Evolutionary conservation across 1,284 basidiomycete genomes (phyloP), one percentile per base, ranked within the genome.

Genomic region (Puccinia novopanici): DNA sequence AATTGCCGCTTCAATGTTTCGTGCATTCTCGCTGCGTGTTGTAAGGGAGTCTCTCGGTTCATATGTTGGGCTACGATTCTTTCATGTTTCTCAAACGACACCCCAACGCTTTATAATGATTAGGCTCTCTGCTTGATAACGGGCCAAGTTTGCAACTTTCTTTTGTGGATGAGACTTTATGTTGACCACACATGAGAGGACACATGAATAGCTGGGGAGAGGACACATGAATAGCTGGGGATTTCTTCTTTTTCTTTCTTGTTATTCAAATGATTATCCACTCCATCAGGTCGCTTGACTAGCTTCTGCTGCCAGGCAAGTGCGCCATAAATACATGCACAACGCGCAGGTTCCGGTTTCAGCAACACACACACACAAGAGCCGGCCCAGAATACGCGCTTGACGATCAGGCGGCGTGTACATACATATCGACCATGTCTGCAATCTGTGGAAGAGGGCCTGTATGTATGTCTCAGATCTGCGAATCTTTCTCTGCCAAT

Each of bases 321-420:
- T 19, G 10, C 50, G 30, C 57, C 57, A 34, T n/a, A n/a, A n/a
- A 61, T 61, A 9, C 34, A 61, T 34, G 34, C 57, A 61, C 57
- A 61, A 30, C n/a, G 27, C 27, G 34, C 57, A 45, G 45, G 45
- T 15, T 45, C 8, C n/a, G 4, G 57, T 37, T 61, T 61, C 57
- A 61, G 10, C 30, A 30, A 30, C 57, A 34, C 24, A 34, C n/a
- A n/a, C n/a, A n/a, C n/a, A n/a, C n/a, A n/a, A n/a, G n/a, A 37
- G 37, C 30, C 57, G 27, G 30, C 57, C 37, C 57, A 61, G 57
- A 61, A 61, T 61, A 30, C 57, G 57, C 13, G 12, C 30, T 37
- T 61, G 57, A 61, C 19, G 57, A 61, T 61, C 30, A 61, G 57
- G 57, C 57, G 57, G n/a, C 27, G 45, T 61, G n/a, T 61, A 61